These are phyloP conservation scores for Cladobotryum mycophilum DNA, from an alignment of 2,329 filamentous ascomycete genomes.

Conservation along the genomic window DNA sequence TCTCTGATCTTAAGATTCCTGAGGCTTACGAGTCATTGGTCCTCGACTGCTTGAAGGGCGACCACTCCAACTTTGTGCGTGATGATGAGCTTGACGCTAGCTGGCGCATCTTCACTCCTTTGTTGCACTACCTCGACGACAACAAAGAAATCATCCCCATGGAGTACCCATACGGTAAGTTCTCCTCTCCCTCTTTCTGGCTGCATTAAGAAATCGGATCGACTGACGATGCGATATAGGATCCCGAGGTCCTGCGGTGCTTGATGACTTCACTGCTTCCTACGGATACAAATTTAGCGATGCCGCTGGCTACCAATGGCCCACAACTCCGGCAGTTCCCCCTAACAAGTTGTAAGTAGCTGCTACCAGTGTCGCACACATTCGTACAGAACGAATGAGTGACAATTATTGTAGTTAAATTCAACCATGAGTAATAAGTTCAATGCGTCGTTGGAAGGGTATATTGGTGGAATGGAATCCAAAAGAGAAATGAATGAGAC, in stretches of 20 bases:
- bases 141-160: constrained; percentile 99
- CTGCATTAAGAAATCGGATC: not conserved
- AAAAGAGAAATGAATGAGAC: not conserved
- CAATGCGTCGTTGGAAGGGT: not conserved
- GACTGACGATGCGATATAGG: constrained; percentile 48
- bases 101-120: constrained; percentile 97
- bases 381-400: constrained; percentile 12
- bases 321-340: constrained; percentile 61
- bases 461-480: not conserved
- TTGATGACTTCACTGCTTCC: constrained; percentile 96
- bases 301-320: constrained; percentile 92
- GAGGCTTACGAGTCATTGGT: constrained; percentile 98
- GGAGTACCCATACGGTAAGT: constrained; percentile 97
- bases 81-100: constrained; percentile 95
- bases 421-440: not conserved
- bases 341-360: constrained; percentile 72
- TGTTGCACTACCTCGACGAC: constrained; percentile 96
- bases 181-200: not conserved
- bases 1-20: constrained; percentile 98
- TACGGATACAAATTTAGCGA: constrained; percentile 99
- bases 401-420: constrained; percentile 7
- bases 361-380: constrained; percentile 9
- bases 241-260: constrained; percentile 88
- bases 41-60: constrained; percentile 93
- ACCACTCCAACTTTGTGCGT: constrained; percentile 98